phyloP scores from a whole-genome alignment of 495 filamentous ascomycete species.

The Arthonia radiata region DNA sequence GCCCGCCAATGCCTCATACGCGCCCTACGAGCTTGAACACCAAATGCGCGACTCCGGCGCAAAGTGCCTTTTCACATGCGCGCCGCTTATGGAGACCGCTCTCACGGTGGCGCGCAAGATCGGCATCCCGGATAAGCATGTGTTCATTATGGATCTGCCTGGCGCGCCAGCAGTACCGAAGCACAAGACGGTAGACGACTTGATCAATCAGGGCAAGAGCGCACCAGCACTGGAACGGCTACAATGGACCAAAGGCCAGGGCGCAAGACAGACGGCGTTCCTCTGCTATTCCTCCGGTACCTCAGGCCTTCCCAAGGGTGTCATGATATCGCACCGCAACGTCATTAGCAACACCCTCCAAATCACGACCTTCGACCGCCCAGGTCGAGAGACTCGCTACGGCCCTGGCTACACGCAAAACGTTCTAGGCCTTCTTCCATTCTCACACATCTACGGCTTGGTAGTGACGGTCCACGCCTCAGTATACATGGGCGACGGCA shows the following conservation, averaged over 20 bases:
- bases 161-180: constrained; percentile 20
- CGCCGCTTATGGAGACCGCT: constrained; percentile 43
- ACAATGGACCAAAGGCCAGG: constrained; percentile 49
- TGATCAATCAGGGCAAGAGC: constrained; percentile 38
- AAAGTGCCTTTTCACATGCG: constrained; percentile 57
- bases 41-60: constrained; percentile 55
- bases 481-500: constrained; percentile 50
- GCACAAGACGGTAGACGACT: constrained; percentile 40
- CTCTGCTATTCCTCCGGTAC: constrained; percentile 81
- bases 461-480: constrained; percentile 48
- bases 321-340: constrained; percentile 78
- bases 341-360: constrained; percentile 68
- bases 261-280: constrained; percentile 51
- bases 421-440: constrained; percentile 47
- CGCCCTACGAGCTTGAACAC: constrained; percentile 45
- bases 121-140: constrained; percentile 41
- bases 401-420: constrained; percentile 29
- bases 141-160: constrained; percentile 54
- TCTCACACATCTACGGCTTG: constrained; percentile 70
- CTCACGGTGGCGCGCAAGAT: constrained; percentile 40
- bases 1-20: constrained; percentile 70
- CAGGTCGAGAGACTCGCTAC: constrained; percentile 14
- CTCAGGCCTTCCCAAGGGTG: constrained; percentile 81
- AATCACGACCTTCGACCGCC: constrained; percentile 28
- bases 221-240: constrained; percentile 37